Conservation (phyloP, 202 grass and related monocot genomes). For the Dendrocalamus latiflorus region DNA sequence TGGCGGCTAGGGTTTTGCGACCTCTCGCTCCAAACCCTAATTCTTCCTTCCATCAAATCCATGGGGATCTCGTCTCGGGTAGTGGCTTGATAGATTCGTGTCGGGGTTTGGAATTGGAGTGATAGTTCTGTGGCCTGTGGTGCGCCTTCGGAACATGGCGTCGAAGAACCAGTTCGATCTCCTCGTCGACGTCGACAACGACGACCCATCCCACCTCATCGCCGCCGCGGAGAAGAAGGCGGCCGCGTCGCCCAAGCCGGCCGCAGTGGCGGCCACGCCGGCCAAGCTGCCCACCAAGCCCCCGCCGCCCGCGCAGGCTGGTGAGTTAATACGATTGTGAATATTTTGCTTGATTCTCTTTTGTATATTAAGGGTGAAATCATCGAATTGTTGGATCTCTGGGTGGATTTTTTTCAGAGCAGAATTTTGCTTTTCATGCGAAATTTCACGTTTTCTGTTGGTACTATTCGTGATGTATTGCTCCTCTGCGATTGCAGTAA, state of each 20-base stretch:
- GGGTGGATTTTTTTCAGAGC: neutral
- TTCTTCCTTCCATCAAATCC: neutral
- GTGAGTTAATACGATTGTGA: slow-evolving; percentile 25
- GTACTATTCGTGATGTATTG: neutral
- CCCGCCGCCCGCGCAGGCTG: slow-evolving; percentile 58
- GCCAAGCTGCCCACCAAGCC: slow-evolving; percentile 65
- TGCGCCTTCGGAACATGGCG: slow-evolving; percentile 30
- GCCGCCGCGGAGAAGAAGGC: slow-evolving; percentile 62
- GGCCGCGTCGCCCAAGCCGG: slow-evolving; percentile 32
- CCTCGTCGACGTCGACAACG: slow-evolving; percentile 77
- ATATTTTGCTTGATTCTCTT: neutral
- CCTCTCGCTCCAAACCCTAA: slow-evolving; percentile 34
- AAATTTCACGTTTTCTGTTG: neutral
- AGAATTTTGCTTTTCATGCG: neutral
- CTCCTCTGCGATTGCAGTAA: slow-evolving; percentile 33
- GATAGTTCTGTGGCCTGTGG: neutral
- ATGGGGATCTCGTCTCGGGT: slow-evolving; percentile 28
- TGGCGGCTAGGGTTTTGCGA: slow-evolving; percentile 49
- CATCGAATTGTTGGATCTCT: neutral
- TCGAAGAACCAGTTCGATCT: slow-evolving; percentile 79
- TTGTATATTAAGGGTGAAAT: neutral
- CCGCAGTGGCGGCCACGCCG: neutral
- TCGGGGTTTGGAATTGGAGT: neutral
- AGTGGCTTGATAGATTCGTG: slow-evolving; percentile 20
- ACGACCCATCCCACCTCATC: slow-evolving; percentile 62